phyloP scores from a whole-genome alignment of 176 grass and related monocot species.

The Ensete ventricosum region DNA sequence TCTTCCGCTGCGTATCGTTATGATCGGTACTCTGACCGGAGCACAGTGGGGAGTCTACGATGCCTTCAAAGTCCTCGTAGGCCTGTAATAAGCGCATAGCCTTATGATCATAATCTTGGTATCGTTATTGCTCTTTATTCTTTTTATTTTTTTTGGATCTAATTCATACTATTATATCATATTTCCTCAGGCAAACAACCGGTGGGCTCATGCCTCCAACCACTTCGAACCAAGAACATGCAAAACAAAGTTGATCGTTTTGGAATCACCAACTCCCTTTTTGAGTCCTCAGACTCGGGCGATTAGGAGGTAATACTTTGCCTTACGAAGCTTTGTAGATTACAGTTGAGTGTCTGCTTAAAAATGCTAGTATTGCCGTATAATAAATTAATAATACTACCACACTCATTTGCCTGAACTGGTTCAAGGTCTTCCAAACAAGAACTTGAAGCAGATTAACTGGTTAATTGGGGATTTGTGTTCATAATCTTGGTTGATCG shows the following conservation, averaged over 20 bases:
- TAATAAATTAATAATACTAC: too few species aligned
- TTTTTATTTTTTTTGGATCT: not conserved
- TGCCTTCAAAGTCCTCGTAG: constrained; percentile 64
- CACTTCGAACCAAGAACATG: not conserved
- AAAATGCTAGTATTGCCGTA: too few species aligned
- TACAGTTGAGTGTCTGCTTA: too few species aligned
- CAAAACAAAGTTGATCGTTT: not conserved
- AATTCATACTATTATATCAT: not conserved
- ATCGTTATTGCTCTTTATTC: not conserved
- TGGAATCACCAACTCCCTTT: not conserved
- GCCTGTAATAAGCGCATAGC: constrained; percentile 55
- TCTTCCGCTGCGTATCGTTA: constrained; percentile 76
- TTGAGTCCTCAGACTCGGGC: not conserved
- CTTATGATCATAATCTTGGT: not conserved
- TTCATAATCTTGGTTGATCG: too few species aligned
- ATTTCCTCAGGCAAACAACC: constrained; percentile 60
- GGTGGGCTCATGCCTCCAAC: constrained; percentile 29
- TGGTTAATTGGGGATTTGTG: too few species aligned
- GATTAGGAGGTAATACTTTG: not conserved
- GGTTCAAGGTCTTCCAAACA: too few species aligned
- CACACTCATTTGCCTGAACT: too few species aligned
- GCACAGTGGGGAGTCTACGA: constrained; percentile 76
- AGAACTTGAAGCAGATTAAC: too few species aligned
- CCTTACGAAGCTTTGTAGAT: too few species aligned
- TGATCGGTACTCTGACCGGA: constrained; percentile 77